Evolutionary conservation across 345 rosid species (phyloP).

Genomic region (Brassica nigra): DNA sequence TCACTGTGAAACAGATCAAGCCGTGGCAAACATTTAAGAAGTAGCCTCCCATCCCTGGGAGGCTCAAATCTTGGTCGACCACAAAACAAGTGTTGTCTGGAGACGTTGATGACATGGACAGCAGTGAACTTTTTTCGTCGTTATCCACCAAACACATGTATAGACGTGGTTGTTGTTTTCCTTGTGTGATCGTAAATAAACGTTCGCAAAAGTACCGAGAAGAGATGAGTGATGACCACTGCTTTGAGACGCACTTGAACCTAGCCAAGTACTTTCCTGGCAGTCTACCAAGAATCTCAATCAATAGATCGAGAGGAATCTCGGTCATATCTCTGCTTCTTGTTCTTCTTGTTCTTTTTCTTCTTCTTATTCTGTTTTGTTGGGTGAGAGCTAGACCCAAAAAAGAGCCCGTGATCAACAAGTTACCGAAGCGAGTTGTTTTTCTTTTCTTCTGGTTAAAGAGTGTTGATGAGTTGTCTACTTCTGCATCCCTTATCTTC

Average conservation of each 20-base stretch:
- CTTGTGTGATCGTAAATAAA: neutral
- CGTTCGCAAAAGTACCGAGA: neutral
- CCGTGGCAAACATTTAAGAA: neutral
- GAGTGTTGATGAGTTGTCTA: slow-evolving; percentile 49
- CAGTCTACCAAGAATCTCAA: neutral
- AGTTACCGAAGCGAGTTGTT: neutral
- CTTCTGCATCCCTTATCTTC: slow-evolving; percentile 70
- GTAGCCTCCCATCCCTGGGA: neutral
- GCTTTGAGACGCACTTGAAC: slow-evolving; percentile 26
- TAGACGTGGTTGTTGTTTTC: neutral
- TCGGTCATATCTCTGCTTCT: neutral
- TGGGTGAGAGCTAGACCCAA: neutral
- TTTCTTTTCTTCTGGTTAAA: slow-evolving; percentile 26
- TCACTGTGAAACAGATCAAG: neutral
- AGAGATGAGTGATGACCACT: slow-evolving; percentile 3
- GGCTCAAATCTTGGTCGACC: neutral
- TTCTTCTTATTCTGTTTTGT: too few species aligned
- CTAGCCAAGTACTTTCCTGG: neutral
- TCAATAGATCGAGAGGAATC: neutral
- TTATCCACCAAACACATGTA: neutral
- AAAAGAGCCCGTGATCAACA: neutral
- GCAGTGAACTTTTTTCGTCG: neutral
- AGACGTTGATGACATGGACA: neutral
- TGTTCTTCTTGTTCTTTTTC: neutral
- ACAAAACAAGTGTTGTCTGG: neutral